Conservation (phyloP, 164 flowering plant genomes). For the Piper betle region DNA sequence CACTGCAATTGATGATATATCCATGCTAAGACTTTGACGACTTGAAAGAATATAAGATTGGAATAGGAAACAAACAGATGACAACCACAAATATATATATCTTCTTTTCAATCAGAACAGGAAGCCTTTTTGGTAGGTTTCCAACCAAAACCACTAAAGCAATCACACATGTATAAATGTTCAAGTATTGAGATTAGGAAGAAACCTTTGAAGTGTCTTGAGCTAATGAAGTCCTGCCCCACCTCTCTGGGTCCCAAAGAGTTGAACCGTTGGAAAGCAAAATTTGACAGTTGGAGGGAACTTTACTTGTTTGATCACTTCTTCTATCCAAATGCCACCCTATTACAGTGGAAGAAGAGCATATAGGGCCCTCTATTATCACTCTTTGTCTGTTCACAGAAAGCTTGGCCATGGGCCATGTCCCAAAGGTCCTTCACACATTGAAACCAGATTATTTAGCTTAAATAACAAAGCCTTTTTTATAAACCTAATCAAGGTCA, state of each 20-base stretch:
- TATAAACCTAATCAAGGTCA: too few species aligned
- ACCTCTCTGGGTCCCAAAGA: constrained; percentile 95
- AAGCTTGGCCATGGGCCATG: constrained; percentile 74
- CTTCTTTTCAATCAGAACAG: background rate
- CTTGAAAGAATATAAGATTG: background rate
- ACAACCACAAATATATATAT: too few species aligned
- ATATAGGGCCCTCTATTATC: constrained; percentile 77
- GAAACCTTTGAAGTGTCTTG: constrained; percentile 64
- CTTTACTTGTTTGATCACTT: constrained; percentile 17
- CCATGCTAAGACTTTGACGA: background rate
- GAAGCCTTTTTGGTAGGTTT: background rate
- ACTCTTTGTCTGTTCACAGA: constrained; percentile 45
- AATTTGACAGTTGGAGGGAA: constrained; percentile 51
- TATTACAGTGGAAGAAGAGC: constrained; percentile 56
- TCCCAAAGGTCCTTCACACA: constrained; percentile 59
- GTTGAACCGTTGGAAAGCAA: constrained; percentile 85
- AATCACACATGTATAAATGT: background rate
- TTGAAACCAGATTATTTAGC: background rate
- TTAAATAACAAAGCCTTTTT: too few species aligned
- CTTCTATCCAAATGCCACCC: constrained; percentile 69
- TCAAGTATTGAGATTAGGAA: background rate
- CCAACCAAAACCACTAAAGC: background rate
- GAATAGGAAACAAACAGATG: background rate
- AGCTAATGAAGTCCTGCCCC: constrained; percentile 76
- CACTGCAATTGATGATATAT: too few species aligned